Conservation (phyloP, 2,329 filamentous ascomycete species). For the Sporothrix schenckii region DNA sequence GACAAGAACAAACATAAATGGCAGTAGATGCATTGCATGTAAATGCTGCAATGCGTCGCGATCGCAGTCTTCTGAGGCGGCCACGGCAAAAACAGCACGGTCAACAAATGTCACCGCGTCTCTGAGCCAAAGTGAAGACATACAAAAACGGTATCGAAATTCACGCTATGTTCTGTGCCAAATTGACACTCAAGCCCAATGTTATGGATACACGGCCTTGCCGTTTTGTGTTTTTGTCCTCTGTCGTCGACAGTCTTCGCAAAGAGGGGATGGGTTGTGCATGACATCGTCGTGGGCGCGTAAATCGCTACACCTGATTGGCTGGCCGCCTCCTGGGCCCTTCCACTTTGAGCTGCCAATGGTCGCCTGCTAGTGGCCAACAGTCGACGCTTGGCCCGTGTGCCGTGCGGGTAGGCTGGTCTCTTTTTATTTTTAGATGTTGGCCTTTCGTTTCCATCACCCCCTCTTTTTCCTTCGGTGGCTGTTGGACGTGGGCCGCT, state of each 20-base stretch:
- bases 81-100: neutral
- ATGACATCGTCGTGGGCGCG: conserved; percentile 23
- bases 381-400: conserved; percentile 4
- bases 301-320: conserved; percentile 28
- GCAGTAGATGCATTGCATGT: too few species aligned
- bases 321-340: neutral
- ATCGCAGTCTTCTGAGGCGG: neutral
- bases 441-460: neutral
- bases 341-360: conserved; percentile 11
- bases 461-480: neutral
- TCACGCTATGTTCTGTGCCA: neutral
- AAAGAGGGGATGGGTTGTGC: conserved; percentile 6
- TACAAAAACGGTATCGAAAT: neutral
- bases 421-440: conserved; percentile 21
- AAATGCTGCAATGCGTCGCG: neutral
- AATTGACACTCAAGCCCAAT: neutral
- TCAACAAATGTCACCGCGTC: neutral
- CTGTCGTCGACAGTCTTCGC: neutral
- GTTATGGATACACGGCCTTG: neutral
- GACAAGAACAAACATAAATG: too few species aligned
- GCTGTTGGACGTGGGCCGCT: conserved; percentile 8
- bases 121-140: neutral
- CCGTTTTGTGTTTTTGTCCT: neutral
- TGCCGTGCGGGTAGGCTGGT: conserved; percentile 5
- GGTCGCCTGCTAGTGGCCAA: conserved; percentile 16